Evolutionary conservation across 176 grass and related monocot species (phyloP).

Genomic region (Sorghum bicolor): Sorghum_bicolor_NCBIv3 NC_012878.2:2221501-2222000

Average conservation of each 20-base stretch:
- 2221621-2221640: neutral
- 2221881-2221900: constrained; percentile 46
- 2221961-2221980: constrained; percentile 31
- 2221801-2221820: constrained; percentile 35
- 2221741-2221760: constrained; percentile 14
- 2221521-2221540: constrained; percentile 33
- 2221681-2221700: neutral
- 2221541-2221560: constrained; percentile 11
- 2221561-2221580: neutral
- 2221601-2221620: constrained; percentile 13
- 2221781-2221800: constrained; percentile 14
- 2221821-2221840: constrained; percentile 29
- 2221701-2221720: neutral
- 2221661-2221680: neutral
- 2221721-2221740: neutral
- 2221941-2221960: constrained; percentile 13
- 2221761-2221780: constrained; percentile 20
- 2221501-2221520: constrained; percentile 4
- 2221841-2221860: constrained; percentile 21
- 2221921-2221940: no score
- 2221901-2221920: constrained; percentile 27
- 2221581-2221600: constrained; percentile 7
- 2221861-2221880: constrained; percentile 4
- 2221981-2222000: constrained; percentile 47
- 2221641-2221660: constrained; percentile 33